Conservation (phyloP, 1,284 basidiomycete species). For the Malassezia furfur region DNA sequence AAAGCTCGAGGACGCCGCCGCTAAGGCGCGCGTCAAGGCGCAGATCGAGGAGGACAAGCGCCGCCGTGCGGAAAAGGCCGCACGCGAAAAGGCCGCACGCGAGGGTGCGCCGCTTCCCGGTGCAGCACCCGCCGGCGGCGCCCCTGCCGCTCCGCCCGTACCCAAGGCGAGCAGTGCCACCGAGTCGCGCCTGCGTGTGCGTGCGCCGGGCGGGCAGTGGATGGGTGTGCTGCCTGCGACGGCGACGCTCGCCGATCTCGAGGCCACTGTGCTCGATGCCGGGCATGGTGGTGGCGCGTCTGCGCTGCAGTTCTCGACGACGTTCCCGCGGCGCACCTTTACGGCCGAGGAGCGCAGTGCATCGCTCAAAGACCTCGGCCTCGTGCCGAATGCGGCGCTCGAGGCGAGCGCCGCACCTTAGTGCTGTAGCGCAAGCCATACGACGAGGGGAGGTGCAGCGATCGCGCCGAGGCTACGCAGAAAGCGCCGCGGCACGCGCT, state of each 20-base stretch:
- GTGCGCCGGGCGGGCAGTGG: constrained; percentile 38
- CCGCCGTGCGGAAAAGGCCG: constrained; percentile 38
- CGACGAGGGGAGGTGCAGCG: background rate
- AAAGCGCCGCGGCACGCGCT: background rate
- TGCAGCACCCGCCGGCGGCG: constrained; percentile 5
- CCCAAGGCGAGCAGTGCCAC: constrained; percentile 24
- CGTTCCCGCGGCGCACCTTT: constrained; percentile 42
- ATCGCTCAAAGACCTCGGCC: constrained; percentile 40
- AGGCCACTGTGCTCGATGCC: constrained; percentile 24
- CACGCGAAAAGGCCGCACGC: constrained; percentile 38
- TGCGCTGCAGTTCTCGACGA: constrained; percentile 40
- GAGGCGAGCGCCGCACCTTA: constrained; percentile 21
- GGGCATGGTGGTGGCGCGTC: constrained; percentile 27
- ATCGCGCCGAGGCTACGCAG: background rate
- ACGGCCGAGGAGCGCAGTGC: constrained; percentile 27
- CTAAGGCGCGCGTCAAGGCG: constrained; percentile 38
- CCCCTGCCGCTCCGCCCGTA: background rate
- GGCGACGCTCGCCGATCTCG: constrained; percentile 30
- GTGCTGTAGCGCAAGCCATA: background rate
- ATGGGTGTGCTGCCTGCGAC: constrained; percentile 36
- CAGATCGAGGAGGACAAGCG: constrained; percentile 47
- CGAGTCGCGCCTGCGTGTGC: constrained; percentile 38
- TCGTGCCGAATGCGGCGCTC: constrained; percentile 43
- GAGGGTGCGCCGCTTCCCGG: constrained; percentile 22
- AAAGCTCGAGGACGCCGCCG: constrained; percentile 30